Evolutionary conservation across 805 yeast species (phyloP).

Genomic region (Kazachstania africana): DNA sequence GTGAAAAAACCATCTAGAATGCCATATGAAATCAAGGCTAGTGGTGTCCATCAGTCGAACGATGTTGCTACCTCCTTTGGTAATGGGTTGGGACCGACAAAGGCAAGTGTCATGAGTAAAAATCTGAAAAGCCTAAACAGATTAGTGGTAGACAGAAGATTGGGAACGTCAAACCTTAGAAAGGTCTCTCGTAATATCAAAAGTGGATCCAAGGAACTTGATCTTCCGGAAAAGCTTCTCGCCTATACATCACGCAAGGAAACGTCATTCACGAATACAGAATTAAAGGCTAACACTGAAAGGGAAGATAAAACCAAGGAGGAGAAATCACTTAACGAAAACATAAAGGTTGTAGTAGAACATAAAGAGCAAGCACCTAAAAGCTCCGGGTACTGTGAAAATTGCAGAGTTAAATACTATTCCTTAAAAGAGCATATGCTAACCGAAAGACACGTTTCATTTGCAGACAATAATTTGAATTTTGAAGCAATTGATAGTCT

Average conservation of each 20-base stretch:
- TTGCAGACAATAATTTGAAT: slow-evolving; percentile 61
- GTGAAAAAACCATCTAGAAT: slow-evolving; percentile 14
- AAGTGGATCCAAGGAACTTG: slow-evolving; percentile 7
- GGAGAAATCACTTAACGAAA: neutral
- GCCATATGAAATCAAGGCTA: slow-evolving; percentile 26
- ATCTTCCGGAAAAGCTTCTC: neutral
- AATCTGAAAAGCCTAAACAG: slow-evolving; percentile 20
- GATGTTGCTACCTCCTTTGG: slow-evolving; percentile 26
- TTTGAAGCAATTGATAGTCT: slow-evolving; percentile 69
- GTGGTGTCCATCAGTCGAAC: slow-evolving; percentile 28
- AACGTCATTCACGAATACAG: neutral
- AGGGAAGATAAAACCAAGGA: neutral
- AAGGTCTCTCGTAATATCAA: slow-evolving; percentile 16
- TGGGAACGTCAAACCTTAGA: slow-evolving; percentile 16
- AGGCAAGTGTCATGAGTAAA: slow-evolving; percentile 24
- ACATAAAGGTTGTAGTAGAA: neutral
- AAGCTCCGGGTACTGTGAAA: slow-evolving; percentile 80
- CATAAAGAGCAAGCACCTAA: slow-evolving; percentile 7
- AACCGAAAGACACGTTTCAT: slow-evolving; percentile 60
- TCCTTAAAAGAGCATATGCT: slow-evolving; percentile 65
- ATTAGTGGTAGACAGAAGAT: slow-evolving; percentile 22
- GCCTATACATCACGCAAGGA: too few species aligned
- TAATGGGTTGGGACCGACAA: slow-evolving; percentile 26
- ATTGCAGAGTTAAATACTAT: slow-evolving; percentile 76
- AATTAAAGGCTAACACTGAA: neutral